Evolutionary conservation across 495 filamentous ascomycete species (phyloP).

Genomic region (Melanomma pulvis-pyrius): DNA sequence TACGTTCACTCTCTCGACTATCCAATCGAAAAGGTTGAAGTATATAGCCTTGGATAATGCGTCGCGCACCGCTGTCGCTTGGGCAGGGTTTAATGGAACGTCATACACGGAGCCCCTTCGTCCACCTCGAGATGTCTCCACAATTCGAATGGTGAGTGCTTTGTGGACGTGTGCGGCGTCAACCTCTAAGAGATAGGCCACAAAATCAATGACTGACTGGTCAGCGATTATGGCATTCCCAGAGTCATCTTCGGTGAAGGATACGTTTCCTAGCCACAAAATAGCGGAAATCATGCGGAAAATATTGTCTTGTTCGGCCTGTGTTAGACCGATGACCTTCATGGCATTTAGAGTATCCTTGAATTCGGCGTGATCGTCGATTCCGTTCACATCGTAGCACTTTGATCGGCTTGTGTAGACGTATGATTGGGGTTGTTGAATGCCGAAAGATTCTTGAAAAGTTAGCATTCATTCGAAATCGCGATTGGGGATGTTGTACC

Average conservation of each 20-base stretch:
- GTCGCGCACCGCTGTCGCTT: slow-evolving; percentile 92
- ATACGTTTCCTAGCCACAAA: slow-evolving; percentile 92
- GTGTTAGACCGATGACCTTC: slow-evolving; percentile 85
- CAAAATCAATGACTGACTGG: slow-evolving; percentile 87
- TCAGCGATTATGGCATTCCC: slow-evolving; percentile 86
- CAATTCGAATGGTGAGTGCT: slow-evolving; percentile 83
- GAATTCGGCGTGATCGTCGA: slow-evolving; percentile 91
- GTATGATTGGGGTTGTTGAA: slow-evolving; percentile 92
- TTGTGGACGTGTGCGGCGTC: slow-evolving; percentile 78
- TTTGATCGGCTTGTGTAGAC: slow-evolving; percentile 93
- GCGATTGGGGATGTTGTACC: slow-evolving; percentile 45
- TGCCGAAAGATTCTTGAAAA: slow-evolving; percentile 67
- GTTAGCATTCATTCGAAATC: background rate
- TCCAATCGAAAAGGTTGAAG: slow-evolving; percentile 98
- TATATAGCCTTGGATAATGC: slow-evolving; percentile 94
- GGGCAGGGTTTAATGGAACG: slow-evolving; percentile 84
- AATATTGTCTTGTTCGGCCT: slow-evolving; percentile 91
- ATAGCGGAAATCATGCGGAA: slow-evolving; percentile 95
- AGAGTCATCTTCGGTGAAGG: slow-evolving; percentile 82
- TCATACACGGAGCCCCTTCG: slow-evolving; percentile 82
- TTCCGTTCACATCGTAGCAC: slow-evolving; percentile 89
- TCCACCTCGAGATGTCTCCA: slow-evolving; percentile 87
- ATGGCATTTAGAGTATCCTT: slow-evolving; percentile 91
- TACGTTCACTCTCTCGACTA: slow-evolving; percentile 87
- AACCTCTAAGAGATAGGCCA: slow-evolving; percentile 92